Evolutionary conservation across 2,329 filamentous ascomycete species (phyloP).

Genomic region (Neocucurbitaria cava): DNA sequence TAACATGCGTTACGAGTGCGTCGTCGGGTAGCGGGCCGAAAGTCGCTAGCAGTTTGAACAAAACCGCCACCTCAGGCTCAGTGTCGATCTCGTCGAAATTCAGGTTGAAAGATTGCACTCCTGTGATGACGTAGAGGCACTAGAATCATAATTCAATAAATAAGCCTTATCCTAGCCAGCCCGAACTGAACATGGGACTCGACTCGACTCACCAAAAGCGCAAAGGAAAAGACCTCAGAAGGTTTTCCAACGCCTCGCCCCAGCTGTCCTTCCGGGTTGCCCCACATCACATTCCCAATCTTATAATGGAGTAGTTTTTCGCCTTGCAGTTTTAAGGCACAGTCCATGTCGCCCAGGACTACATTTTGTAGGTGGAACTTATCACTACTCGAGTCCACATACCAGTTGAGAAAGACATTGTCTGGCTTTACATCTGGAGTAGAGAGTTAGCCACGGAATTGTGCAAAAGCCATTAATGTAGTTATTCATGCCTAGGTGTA

Average conservation of each 20-base stretch:
- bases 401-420: conserved; percentile 50
- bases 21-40: too few species aligned
- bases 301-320: conserved; percentile 33
- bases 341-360: conserved; percentile 48
- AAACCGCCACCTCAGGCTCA: too few species aligned
- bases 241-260: conserved; percentile 43
- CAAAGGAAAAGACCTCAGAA: conserved; percentile 50
- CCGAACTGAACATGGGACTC: too few species aligned
- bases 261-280: conserved; percentile 50
- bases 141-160: too few species aligned
- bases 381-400: conserved; percentile 38
- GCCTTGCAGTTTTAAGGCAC: conserved; percentile 41
- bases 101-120: too few species aligned
- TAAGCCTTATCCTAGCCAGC: too few species aligned
- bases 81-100: too few species aligned
- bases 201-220: conserved; percentile 50
- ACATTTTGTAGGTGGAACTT: conserved; percentile 44
- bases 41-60: too few species aligned
- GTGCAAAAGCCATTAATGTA: too few species aligned
- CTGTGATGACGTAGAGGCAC: too few species aligned
- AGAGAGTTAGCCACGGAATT: too few species aligned
- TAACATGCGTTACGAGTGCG: too few species aligned
- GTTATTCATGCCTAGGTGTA: conserved; percentile 49
- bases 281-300: conserved; percentile 51
- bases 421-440: conserved; percentile 53